phyloP scores from a whole-genome alignment of 768 basidiomycete species.

The Boletus rubroflammeus region DNA sequence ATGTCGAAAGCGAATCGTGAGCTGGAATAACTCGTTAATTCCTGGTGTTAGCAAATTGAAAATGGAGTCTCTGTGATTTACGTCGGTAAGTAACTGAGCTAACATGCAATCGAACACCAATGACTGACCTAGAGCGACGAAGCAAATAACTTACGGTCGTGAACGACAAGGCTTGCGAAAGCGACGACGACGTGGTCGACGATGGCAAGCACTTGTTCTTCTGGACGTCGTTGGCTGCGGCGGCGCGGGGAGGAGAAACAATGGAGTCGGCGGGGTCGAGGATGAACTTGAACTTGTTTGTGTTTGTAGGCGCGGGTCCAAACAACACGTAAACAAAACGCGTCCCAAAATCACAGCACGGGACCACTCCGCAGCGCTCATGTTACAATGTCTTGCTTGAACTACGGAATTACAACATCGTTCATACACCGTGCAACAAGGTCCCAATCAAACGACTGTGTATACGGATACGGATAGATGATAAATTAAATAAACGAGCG shows the following conservation, averaged over 20 bases:
- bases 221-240: constrained; percentile 16
- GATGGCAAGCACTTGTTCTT: constrained; percentile 20
- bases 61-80: constrained; percentile 8
- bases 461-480: not conserved
- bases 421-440: not conserved
- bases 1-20: constrained; percentile 22
- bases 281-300: constrained; percentile 35
- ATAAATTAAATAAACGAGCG: not conserved
- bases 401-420: constrained; percentile 2
- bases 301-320: constrained; percentile 22
- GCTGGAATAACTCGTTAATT: constrained; percentile 22
- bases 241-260: constrained; percentile 19
- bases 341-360: constrained; percentile 21
- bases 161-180: constrained; percentile 17
- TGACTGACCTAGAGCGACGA: constrained; percentile 22
- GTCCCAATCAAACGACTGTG: not conserved
- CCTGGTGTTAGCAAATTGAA: constrained; percentile 20
- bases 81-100: not conserved
- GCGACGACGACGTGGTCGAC: constrained; percentile 17
- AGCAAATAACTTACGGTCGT: constrained; percentile 28
- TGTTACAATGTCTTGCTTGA: not conserved
- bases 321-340: constrained; percentile 34
- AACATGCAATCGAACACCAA: not conserved
- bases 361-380: constrained; percentile 4
- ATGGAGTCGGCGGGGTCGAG: not conserved